Evolutionary conservation across 257 asterid species (phyloP).

Genomic region (Nemophila menziesii): DNA sequence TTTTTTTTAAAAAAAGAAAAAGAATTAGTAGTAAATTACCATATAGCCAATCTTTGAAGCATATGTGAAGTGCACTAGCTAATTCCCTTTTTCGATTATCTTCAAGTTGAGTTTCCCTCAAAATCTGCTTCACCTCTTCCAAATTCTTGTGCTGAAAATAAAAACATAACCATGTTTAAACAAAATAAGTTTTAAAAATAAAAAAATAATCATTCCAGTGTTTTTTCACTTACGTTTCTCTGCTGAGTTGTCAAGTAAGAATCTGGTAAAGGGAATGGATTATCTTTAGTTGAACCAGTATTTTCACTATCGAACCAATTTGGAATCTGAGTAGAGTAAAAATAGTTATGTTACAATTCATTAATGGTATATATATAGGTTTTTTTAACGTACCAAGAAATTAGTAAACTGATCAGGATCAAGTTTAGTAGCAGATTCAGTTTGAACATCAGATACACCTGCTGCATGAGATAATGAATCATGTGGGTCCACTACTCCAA

Average conservation of each 20-base stretch:
- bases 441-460: slow-evolving; percentile 79
- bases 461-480: slow-evolving; percentile 93
- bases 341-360: slow-evolving; percentile 5
- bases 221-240: slow-evolving; percentile 47
- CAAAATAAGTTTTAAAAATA: slow-evolving; percentile 3
- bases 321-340: slow-evolving; percentile 47
- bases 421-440: slow-evolving; percentile 70
- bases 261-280: slow-evolving; percentile 80
- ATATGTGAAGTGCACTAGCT: slow-evolving; percentile 68
- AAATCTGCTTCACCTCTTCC: slow-evolving; percentile 59
- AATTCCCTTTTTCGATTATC: slow-evolving; percentile 80
- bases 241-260: slow-evolving; percentile 71
- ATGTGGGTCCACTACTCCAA: slow-evolving; percentile 89
- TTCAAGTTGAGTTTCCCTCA: slow-evolving; percentile 78
- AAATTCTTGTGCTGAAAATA: slow-evolving; percentile 48
- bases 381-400: slow-evolving; percentile 40
- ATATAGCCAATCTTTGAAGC: slow-evolving; percentile 90
- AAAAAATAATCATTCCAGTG: not conserved
- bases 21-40: slow-evolving; percentile 44
- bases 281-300: slow-evolving; percentile 56
- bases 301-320: slow-evolving; percentile 65
- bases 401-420: slow-evolving; percentile 79
- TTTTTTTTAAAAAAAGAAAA: not conserved
- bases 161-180: slow-evolving; percentile 7
- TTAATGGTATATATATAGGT: not conserved